These are phyloP conservation scores for Eimeria zaria DNA, from an alignment of 169 alveolate species.

Conservation along the genomic window DNA sequence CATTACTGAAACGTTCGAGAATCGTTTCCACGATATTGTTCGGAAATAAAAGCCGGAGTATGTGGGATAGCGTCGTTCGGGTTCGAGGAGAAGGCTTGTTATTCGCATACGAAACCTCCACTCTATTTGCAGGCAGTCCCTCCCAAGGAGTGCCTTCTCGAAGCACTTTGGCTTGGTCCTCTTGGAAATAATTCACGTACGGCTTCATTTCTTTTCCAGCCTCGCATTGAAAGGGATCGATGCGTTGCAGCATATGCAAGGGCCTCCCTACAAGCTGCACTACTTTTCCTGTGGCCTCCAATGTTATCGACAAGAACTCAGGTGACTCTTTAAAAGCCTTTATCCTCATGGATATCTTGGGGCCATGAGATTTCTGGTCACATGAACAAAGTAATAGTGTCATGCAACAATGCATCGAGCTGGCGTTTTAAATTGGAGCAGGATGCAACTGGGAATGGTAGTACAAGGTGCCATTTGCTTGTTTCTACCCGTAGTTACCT, in stretches of 20 bases:
- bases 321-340: background rate
- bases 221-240: conserved; percentile 45
- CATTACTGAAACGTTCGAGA: conserved; percentile 22
- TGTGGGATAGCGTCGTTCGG: background rate
- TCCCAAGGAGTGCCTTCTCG: conserved; percentile 36
- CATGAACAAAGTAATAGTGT: background rate
- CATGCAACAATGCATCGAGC: background rate
- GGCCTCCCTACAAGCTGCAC: conserved; percentile 55
- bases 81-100: conserved; percentile 2
- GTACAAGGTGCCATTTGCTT: background rate
- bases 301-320: background rate
- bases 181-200: conserved; percentile 25
- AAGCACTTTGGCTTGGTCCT: background rate
- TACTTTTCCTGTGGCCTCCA: conserved; percentile 13
- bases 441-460: background rate
- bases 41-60: conserved; percentile 47
- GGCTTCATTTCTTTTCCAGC: background rate
- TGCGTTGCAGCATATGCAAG: conserved; percentile 55
- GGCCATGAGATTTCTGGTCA: conserved; percentile 63
- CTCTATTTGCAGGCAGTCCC: conserved; percentile 51
- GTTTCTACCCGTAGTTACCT: background rate
- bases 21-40: background rate
- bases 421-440: background rate
- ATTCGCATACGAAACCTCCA: conserved; percentile 17
- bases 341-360: conserved; percentile 23